A percentile compares a stretch with the other conserved stretches of the same genome.
phyloP scores from a whole-genome alignment of 371 early-diverging fungal species.

The Haplosporangium sp. region DNA sequence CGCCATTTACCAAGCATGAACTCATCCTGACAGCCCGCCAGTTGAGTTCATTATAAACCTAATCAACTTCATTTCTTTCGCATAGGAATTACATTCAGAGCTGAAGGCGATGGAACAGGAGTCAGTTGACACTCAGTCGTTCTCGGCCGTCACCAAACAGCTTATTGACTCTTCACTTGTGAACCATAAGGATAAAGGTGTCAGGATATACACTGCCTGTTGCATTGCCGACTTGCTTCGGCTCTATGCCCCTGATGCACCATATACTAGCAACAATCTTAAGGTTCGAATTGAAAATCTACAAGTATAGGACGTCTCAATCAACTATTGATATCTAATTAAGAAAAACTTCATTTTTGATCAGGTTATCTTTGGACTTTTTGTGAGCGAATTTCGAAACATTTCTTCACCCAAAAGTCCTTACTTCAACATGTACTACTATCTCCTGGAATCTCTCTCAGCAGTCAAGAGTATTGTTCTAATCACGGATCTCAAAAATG shows the following conservation, averaged over 20 bases:
- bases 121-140: constrained; percentile 70
- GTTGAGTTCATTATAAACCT: background rate
- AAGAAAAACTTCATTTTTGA: background rate
- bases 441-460: constrained; percentile 89
- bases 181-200: constrained; percentile 82
- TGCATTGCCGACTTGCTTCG: constrained; percentile 94
- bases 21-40: background rate
- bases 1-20: background rate
- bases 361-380: constrained; percentile 84
- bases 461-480: constrained; percentile 87
- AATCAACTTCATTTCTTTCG: background rate
- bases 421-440: constrained; percentile 79
- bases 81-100: constrained; percentile 75
- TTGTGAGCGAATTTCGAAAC: constrained; percentile 77
- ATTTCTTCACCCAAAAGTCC: constrained; percentile 68
- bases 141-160: constrained; percentile 73
- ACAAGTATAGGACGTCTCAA: background rate
- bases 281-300: constrained; percentile 60
- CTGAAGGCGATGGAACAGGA: constrained; percentile 79
- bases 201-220: constrained; percentile 83
- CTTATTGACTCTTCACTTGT: constrained; percentile 76
- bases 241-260: constrained; percentile 93
- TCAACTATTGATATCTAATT: background rate
- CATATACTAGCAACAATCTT: constrained; percentile 80
- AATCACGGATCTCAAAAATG: constrained; percentile 75